phyloP scores from a whole-genome alignment of 2,329 filamentous ascomycete genomes.

The Neonectria faginata region DNA sequence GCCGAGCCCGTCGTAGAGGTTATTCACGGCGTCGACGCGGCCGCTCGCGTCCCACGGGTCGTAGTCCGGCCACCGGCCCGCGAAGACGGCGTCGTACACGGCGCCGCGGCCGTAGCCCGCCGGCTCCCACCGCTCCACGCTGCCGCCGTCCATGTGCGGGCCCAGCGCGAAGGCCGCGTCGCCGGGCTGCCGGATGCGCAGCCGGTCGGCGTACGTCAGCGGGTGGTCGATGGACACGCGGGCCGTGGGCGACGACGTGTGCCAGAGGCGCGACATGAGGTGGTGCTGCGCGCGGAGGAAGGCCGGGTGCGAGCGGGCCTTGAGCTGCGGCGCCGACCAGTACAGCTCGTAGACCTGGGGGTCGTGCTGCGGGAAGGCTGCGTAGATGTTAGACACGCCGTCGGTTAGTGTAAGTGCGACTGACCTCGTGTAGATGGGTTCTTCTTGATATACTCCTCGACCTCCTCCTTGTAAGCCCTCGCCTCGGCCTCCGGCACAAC shows the following conservation, averaged over 20 bases:
- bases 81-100: constrained; percentile 80
- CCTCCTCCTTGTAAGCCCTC: constrained; percentile 71
- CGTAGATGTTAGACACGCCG: not conserved
- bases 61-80: constrained; percentile 82
- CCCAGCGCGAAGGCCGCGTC: constrained; percentile 78
- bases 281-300: constrained; percentile 70
- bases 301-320: constrained; percentile 74
- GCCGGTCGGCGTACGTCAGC: constrained; percentile 76
- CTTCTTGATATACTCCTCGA: constrained; percentile 72
- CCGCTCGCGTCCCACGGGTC: constrained; percentile 84
- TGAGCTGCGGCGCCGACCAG: constrained; percentile 77
- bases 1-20: constrained; percentile 84
- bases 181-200: constrained; percentile 78
- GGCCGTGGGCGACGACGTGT: constrained; percentile 59
- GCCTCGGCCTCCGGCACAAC: constrained; percentile 74
- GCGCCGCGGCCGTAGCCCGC: constrained; percentile 73
- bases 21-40: constrained; percentile 74
- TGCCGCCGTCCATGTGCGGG: constrained; percentile 79
- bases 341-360: constrained; percentile 82
- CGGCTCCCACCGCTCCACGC: constrained; percentile 79
- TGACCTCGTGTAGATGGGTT: constrained; percentile 71
- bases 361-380: constrained; percentile 73
- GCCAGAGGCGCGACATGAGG: constrained; percentile 73
- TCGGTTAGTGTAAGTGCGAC: constrained; percentile 13
- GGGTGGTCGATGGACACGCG: constrained; percentile 66